Evolutionary conservation across 805 yeast genomes (phyloP).

Genomic region (Schwanniomyces pseudopolymorphus): DNA sequence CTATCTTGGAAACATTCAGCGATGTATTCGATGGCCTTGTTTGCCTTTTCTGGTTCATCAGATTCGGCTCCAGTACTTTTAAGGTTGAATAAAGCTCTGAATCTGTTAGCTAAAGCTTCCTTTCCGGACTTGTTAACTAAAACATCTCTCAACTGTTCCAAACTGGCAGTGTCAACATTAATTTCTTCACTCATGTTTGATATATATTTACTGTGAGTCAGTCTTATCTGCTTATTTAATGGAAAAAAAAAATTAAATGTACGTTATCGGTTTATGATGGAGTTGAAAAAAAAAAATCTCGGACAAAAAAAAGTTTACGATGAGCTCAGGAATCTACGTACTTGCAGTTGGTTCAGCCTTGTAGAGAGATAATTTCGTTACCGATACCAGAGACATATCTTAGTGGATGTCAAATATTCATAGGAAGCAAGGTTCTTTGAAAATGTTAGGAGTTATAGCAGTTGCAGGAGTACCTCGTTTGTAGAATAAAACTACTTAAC

Average conservation of each 20-base stretch:
- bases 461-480: too few species aligned
- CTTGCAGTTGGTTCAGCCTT: too few species aligned
- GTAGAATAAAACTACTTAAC: too few species aligned
- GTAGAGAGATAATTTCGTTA: too few species aligned
- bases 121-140: constrained; percentile 65
- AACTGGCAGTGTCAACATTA: constrained; percentile 39
- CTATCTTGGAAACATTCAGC: constrained; percentile 79
- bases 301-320: background rate
- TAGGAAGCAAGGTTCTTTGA: too few species aligned
- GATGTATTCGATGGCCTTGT: constrained; percentile 73
- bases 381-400: too few species aligned
- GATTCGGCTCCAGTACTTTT: constrained; percentile 84
- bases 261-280: background rate
- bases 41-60: constrained; percentile 51
- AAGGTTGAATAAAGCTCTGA: constrained; percentile 90
- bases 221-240: background rate
- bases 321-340: background rate
- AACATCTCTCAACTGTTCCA: constrained; percentile 73
- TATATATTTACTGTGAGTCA: background rate
- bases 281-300: background rate
- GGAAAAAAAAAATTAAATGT: constrained; percentile 1
- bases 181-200: constrained; percentile 30
- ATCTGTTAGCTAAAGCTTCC: constrained; percentile 77
- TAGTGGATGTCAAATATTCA: too few species aligned
- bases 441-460: too few species aligned